Evolutionary conservation across 2,329 filamentous ascomycete genomes (phyloP).

Genomic region (Bretziella fagacearum): DNA sequence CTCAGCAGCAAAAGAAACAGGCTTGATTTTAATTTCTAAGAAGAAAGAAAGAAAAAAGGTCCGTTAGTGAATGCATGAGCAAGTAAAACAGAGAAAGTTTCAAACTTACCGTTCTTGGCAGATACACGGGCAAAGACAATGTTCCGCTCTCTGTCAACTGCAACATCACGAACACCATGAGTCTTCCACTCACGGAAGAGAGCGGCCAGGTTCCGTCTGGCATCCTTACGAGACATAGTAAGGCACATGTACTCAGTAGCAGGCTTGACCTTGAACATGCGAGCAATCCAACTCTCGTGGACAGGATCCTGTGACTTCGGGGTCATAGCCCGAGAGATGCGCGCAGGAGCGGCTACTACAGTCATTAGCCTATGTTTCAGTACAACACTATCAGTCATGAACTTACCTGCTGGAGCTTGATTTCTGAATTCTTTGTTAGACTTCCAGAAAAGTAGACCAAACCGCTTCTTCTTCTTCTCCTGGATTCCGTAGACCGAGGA

Average conservation of each 20-base stretch:
- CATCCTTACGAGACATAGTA: slow-evolving; percentile 46
- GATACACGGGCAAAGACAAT: slow-evolving; percentile 65
- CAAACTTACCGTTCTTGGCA: slow-evolving; percentile 57
- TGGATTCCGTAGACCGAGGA: slow-evolving; percentile 5
- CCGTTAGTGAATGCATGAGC: background rate
- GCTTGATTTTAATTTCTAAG: slow-evolving; percentile 61
- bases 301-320: slow-evolving; percentile 38
- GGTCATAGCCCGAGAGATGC: background rate
- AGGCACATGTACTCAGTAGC: slow-evolving; percentile 61
- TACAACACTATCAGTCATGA: background rate
- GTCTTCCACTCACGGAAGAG: slow-evolving; percentile 65
- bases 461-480: slow-evolving; percentile 32
- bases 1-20: slow-evolving; percentile 75
- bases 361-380: background rate
- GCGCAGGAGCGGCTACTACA: background rate
- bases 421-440: slow-evolving; percentile 22
- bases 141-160: slow-evolving; percentile 62
- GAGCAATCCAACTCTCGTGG: slow-evolving; percentile 73
- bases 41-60: too few species aligned
- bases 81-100: background rate
- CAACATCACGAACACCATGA: slow-evolving; percentile 65
- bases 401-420: background rate
- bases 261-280: slow-evolving; percentile 79
- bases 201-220: slow-evolving; percentile 58
- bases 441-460: slow-evolving; percentile 40